Evolutionary conservation across 208 protist species (phyloP), one percentile per base, ranked within the genome.

Genomic region (Leishmania aethiopica): DNA sequence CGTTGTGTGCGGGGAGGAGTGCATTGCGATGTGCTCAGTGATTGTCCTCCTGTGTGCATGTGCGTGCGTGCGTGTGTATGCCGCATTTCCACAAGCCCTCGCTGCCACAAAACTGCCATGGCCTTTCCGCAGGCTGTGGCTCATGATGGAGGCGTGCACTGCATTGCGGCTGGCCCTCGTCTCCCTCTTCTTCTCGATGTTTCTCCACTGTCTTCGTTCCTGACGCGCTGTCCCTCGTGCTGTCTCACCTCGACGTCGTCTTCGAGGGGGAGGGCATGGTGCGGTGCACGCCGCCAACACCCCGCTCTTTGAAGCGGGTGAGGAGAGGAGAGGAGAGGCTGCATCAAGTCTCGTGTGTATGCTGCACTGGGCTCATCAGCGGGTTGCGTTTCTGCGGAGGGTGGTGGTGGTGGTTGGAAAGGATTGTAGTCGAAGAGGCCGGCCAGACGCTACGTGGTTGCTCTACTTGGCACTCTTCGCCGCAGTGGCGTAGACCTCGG

Each of bases 401-500:
- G 51, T 55, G 51, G 15, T 51, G 49, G 49, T 53, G 55, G 49
- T 55, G 51, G 57, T 11, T 62, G 11, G n/a, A 67, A 40, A 67
- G 60, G 60, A 25, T 37, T 19, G 60, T 28, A 7, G 60, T 8
- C n/a, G 1, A 37, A 67, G 25, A 67, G n/a, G n/a, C 60, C 28
- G n/a, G 10, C n/a, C n/a, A 35, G n/a, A 37, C 11, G n/a, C 60
- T 15, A 32, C 25, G 8, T 67, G 22, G 37, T 32, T 3, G n/a
- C 62, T 40, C 75, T 77, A 60, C 83, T 86, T 79, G n/a, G 57
- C 57, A 35, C 69, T 79, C 55, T 80, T 83, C 10, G 81, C 82
- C 42, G 81, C 87, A 28, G 84, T 53, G 37, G 87, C 75, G 80
- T 79, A 89, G 62, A 93, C 77, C 45, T 89, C 83, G 51, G 90